Base-by-base conservation (phyloP, 306 rosid species). In the Corylus avellana region DNA sequence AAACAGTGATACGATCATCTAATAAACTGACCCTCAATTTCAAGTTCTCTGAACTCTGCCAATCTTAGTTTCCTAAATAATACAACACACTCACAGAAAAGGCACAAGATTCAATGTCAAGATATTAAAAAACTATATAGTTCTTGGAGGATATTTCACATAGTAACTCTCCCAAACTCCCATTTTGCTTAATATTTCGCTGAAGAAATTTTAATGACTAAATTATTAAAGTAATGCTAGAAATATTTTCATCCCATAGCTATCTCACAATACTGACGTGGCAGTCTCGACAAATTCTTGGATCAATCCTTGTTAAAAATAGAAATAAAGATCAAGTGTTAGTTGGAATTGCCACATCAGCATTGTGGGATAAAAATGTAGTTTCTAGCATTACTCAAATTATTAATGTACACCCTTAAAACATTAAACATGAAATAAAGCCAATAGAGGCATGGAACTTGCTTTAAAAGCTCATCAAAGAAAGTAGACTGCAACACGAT, bases 1-100 rank as follows among this genome's bases (percentile, higher is more conserved):
- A 78, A 75, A 74, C 29, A 73, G 72, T 44, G 80, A 51, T 20
- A 47, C 39, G 16, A 51, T 61, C 27, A 57, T 73, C 71, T 49
- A 46, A 82, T 69, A 56, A 54, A 25, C 32, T n/a, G 14, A 58
- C n/a, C 29, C 29, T 47, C 18, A 73, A 20, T 14, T 27, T 44
- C 72, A 14, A 44, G 29, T 78, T 59, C 53, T 8, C 59, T 17
- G 64, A 72, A 54, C 32, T 29, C 61, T 72, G 51, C 50, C 62
- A 68, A 12, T 39, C 18, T 49, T 57, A 69, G 75, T 57, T 64
- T 59, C 66, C 56, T 18, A 75, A 27, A 50, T 55, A 44, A 79
- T 25, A 49, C 12, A 59, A 62, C 59, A 29, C 18, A 7, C 29
- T 76, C 59, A 20, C 72, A 57, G 18, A 70, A 54, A 29, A 7